Base-by-base conservation (phyloP, 305 asterid genomes). In the Plantago coronopus region DNA sequence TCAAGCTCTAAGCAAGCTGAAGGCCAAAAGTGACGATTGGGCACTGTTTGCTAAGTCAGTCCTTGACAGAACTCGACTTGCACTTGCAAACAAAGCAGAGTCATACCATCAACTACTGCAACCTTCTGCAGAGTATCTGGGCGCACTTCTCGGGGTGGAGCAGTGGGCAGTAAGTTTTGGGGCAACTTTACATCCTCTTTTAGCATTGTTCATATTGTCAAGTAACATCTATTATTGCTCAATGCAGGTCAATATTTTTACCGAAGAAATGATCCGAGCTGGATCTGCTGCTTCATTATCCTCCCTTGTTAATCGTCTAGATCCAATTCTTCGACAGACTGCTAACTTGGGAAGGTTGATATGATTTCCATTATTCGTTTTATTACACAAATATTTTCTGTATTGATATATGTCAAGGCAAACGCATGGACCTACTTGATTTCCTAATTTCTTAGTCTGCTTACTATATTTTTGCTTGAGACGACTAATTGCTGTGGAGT, bases 221-320 rank as follows among this genome's bases (percentile, higher is more conserved):
- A 40, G 23, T 66, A 42, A 69, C 69, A 54, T 17, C 38, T 73
- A 47, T 57, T 54, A 53, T 55, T 59, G 40, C 63, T 67, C 65
- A 47, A 18, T 77, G 81, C 82, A 94, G 99, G 79, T 94, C 63
- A 77, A 76, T 66, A 90, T 94, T 73, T 94, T 94, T 72, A 94
- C 99, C 59, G 99, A 94, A 83, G 99, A 94, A 78, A 81, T 94
- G 61, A 88, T 88, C 61, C 87, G 99, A 55, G 97, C 91, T 51
- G 99, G 99, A 75, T 90, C 97, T 68, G 96, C 99, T 68, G 96
- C 99, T 76, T 79, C 97, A 21, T 76, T 94, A 65, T 94, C 99
- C 70, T 76, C 95, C 63, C 95, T 94, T 75, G 90, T 90, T 64
- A 94, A 88, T 80, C 84, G 99, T 63, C 96, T 94, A 2, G 96